These are phyloP conservation scores for Spinellus fusiger DNA, from an alignment of 192 early-diverging fungal genomes.

Conservation along the genomic window DNA sequence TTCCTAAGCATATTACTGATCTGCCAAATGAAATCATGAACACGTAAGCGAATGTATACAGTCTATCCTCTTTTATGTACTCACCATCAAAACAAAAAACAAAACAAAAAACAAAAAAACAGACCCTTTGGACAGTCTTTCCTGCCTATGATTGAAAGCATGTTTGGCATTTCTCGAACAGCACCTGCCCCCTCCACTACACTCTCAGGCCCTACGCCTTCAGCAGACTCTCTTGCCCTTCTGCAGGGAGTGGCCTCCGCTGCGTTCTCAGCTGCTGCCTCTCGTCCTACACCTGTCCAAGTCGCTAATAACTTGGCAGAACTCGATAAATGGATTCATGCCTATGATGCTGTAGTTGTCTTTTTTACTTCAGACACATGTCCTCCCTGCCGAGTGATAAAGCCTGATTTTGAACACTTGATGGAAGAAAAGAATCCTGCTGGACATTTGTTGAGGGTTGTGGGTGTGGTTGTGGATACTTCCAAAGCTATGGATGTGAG, in stretches of 20 bases:
- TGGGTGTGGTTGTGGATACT: conserved; percentile 62
- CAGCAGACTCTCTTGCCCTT: conserved; percentile 17
- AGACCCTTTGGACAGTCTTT: conserved; percentile 57
- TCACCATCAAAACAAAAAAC: not conserved
- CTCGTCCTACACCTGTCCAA: conserved; percentile 21
- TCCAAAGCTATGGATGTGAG: conserved; percentile 41
- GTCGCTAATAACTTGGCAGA: conserved; percentile 32
- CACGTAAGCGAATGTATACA: conserved; percentile 29
- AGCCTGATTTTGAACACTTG: conserved; percentile 60
- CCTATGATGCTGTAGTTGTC: conserved; percentile 51
- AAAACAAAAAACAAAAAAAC: conserved; percentile 10
- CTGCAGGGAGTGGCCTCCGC: conserved; percentile 17
- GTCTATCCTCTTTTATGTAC: not conserved
- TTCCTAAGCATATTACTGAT: conserved; percentile 70
- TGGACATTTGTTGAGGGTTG: conserved; percentile 21
- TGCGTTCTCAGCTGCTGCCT: conserved; percentile 18
- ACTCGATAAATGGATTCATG: conserved; percentile 37
- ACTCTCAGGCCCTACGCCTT: not conserved
- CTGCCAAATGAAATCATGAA: conserved; percentile 62
- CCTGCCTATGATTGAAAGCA: conserved; percentile 60
- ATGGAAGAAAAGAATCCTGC: conserved; percentile 39
- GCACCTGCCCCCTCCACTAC: not conserved
- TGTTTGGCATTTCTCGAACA: conserved; percentile 49
- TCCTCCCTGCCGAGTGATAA: conserved; percentile 62
- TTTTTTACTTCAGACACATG: conserved; percentile 68